Percentiles rank a stretch among this genome's conserved stretches.
Conservation (phyloP, 805 yeast species). For the Suhomyces xylopsoci region DNA sequence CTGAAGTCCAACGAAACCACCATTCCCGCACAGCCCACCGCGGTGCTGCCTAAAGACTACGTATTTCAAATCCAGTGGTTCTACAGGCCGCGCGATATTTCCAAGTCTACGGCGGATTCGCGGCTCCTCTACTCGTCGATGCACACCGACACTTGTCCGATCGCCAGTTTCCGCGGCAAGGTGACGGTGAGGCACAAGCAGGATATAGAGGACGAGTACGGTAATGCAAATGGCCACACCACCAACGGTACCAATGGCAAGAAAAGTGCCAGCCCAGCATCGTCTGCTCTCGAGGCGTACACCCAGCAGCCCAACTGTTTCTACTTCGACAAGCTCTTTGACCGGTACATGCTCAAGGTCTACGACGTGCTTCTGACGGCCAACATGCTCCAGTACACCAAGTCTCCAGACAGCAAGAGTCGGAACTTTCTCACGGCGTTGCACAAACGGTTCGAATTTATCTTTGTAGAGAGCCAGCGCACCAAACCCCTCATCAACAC, state of each 20-base stretch:
- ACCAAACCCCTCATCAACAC: slow-evolving; percentile 60
- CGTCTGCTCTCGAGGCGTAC: slow-evolving; percentile 44
- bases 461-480: slow-evolving; percentile 69
- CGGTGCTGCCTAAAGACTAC: slow-evolving; percentile 50
- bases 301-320: slow-evolving; percentile 63
- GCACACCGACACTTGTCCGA: slow-evolving; percentile 82
- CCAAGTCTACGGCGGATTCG: slow-evolving; percentile 63
- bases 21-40: background rate
- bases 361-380: slow-evolving; percentile 72
- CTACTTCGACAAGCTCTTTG: slow-evolving; percentile 83
- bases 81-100: slow-evolving; percentile 82
- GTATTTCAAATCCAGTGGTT: slow-evolving; percentile 82
- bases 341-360: slow-evolving; percentile 77
- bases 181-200: slow-evolving; percentile 67
- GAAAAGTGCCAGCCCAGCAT: slow-evolving; percentile 8
- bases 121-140: slow-evolving; percentile 78
- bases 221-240: background rate
- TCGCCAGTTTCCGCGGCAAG: slow-evolving; percentile 69
- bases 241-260: background rate
- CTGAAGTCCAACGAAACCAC: slow-evolving; percentile 8
- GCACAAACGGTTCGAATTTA: slow-evolving; percentile 63
- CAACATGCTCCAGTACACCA: slow-evolving; percentile 36
- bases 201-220: slow-evolving; percentile 51
- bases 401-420: slow-evolving; percentile 48
- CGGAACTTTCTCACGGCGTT: slow-evolving; percentile 59